Conservation (phyloP, 345 rosid genomes). For the Eucalyptus paniculata region DNA sequence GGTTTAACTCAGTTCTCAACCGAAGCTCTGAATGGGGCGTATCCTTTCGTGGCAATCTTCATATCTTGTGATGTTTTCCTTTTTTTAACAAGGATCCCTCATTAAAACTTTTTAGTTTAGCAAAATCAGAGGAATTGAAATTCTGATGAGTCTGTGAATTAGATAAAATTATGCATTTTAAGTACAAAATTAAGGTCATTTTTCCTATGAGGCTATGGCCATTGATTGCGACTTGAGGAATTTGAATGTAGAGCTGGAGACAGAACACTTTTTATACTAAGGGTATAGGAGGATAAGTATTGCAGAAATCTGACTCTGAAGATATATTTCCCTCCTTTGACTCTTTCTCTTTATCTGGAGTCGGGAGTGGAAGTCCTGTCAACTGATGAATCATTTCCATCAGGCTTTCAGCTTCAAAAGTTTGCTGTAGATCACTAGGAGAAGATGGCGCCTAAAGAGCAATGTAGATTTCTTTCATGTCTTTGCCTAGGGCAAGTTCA, state of each 20-base stretch:
- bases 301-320: background rate
- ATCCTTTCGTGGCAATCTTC: constrained; percentile 35
- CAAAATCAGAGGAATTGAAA: background rate
- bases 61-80: background rate
- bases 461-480: background rate
- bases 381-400: background rate
- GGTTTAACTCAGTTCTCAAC: constrained; percentile 94
- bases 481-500: background rate
- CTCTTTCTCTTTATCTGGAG: background rate
- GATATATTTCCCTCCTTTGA: background rate
- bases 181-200: background rate
- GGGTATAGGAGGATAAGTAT: background rate
- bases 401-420: background rate
- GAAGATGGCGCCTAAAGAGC: background rate
- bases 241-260: background rate
- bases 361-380: background rate
- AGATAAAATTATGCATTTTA: background rate
- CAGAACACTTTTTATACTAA: background rate
- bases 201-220: background rate
- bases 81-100: background rate
- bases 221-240: background rate
- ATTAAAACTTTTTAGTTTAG: background rate
- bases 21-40: constrained; percentile 99
- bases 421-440: background rate
- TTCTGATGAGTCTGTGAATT: background rate